Evolutionary conservation across 768 basidiomycete genomes (phyloP).

Genomic region (Pleurotus cornucopiae): DNA sequence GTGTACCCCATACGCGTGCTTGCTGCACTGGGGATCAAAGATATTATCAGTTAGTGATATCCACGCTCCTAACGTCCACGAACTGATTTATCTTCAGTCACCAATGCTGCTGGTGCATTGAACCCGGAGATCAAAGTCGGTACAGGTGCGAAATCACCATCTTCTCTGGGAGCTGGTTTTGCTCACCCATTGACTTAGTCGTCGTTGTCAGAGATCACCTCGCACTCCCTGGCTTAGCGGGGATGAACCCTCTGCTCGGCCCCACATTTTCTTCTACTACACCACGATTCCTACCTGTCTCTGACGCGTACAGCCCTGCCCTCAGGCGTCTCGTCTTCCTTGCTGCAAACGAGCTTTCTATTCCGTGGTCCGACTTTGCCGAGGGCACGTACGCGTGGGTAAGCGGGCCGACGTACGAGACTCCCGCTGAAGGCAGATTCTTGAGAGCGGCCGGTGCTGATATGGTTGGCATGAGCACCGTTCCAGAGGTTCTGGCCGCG

Average conservation of each 20-base stretch:
- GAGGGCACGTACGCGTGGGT: constrained; percentile 93
- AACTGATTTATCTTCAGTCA: constrained; percentile 44
- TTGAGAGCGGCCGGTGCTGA: constrained; percentile 73
- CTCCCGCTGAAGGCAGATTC: constrained; percentile 81
- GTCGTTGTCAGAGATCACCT: constrained; percentile 84
- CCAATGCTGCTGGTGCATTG: constrained; percentile 84
- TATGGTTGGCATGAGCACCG: constrained; percentile 93
- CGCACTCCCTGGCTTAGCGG: constrained; percentile 73
- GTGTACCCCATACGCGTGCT: constrained; percentile 79
- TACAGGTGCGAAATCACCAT: constrained; percentile 52
- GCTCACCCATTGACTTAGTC: constrained; percentile 40
- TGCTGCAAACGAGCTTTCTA: constrained; percentile 58
- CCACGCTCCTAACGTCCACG: not conserved
- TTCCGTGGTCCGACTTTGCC: constrained; percentile 52
- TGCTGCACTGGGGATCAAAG: constrained; percentile 70
- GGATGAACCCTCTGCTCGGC: constrained; percentile 77
- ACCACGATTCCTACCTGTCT: constrained; percentile 79
- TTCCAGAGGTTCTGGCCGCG: constrained; percentile 84
- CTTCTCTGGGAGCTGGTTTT: not conserved
- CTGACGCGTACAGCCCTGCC: constrained; percentile 72
- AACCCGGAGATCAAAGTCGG: constrained; percentile 73
- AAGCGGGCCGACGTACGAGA: constrained; percentile 86
- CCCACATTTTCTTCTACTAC: constrained; percentile 53
- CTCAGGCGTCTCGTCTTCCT: constrained; percentile 73
- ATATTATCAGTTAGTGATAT: constrained; percentile 62